phyloP scores from a whole-genome alignment of 1,284 basidiomycete genomes.

The Leccinum pachyderme region DNA sequence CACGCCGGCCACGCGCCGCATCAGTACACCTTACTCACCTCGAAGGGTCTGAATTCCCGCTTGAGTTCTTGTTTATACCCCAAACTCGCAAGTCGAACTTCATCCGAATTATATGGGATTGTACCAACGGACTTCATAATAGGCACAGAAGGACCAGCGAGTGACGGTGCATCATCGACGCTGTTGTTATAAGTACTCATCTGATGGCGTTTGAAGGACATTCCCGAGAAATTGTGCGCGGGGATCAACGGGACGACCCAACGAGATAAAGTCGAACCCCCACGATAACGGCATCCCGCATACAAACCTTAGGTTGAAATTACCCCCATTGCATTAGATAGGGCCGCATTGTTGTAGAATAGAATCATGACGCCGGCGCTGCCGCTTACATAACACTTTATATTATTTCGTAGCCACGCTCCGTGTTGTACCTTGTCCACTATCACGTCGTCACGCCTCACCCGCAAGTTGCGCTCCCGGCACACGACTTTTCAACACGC shows the following conservation, averaged over 20 bases:
- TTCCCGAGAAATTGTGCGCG: neutral
- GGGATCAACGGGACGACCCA: neutral
- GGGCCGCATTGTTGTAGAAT: no score
- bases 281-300: neutral
- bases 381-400: no score
- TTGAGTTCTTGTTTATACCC: conserved; percentile 48
- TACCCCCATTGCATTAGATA: neutral
- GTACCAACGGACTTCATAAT: neutral
- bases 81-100: conserved; percentile 32
- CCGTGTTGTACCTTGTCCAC: no score
- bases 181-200: neutral
- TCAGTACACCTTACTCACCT: conserved; percentile 9
- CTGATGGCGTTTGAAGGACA: neutral
- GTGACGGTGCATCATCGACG: neutral
- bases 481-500: no score
- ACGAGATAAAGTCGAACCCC: neutral
- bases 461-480: no score
- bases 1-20: no score
- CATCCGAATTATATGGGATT: conserved; percentile 22
- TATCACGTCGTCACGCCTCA: no score
- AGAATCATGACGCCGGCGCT: no score
- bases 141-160: neutral
- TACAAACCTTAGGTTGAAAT: neutral
- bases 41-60: conserved; percentile 26
- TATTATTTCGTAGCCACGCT: no score